Base-by-base conservation (phyloP, 164 flowering plant genomes). In the Umbellularia californica region DNA sequence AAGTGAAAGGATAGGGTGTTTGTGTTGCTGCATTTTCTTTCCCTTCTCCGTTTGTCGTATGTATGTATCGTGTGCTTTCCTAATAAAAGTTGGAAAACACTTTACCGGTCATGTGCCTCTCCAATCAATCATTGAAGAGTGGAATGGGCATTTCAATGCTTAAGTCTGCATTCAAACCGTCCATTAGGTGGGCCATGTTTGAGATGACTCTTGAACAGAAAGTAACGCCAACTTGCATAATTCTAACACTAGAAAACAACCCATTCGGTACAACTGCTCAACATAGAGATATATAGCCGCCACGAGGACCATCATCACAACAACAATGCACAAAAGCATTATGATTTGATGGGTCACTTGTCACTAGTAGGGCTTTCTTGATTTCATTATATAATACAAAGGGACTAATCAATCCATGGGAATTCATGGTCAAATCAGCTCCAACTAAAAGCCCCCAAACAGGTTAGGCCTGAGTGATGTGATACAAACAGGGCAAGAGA, bases 101-200 rank as follows among this genome's bases (percentile, higher is more conserved):
- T 72, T 58, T 72, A 71, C 50, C 11, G 35, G 47, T 25, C 25
- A 58, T 58, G 33, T 23, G n/a, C n/a, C 30, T 72, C 50, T 60
- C 17, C 74, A 30, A 6, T 58, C 65, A 72, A 58, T 72, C 67
- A 72, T 58, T 72, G 50, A 60, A 58, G 33, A 72, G 65, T 58
- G 24, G 73, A 70, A 70, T 27, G 20, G 25, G 22, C 28, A 24
- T 70, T 70, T 25, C 50, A 25, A 68, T 68, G 70, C 19, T 68
- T 11, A 65, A 65, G 14, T 25, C 11, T 65, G 27, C 68, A 65
- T 12, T 65, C 64, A 60, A 60, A 19, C 64, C 64, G 23, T 60
- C 24, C 64, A 60, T 19, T 60, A 60, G n/a, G 1, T 60, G n/a
- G 64, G n/a, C 64, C 64, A 60, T 23, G 47, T 9, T 41, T 41